phyloP scores from a whole-genome alignment of 768 basidiomycete genomes.

The Dioszegia aurantiaca region DNA sequence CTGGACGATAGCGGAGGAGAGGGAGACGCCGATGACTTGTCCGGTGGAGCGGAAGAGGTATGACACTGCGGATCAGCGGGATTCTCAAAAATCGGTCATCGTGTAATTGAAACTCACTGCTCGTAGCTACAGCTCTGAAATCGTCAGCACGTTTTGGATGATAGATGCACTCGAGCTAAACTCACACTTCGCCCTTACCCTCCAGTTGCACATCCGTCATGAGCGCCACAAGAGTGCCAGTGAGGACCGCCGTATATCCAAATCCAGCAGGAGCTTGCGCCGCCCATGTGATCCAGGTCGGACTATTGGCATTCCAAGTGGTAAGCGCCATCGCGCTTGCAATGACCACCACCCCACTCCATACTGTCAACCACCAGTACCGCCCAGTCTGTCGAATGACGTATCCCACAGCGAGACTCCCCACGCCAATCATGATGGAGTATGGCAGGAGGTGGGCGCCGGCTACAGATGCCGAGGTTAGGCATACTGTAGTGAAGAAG shows the following conservation, averaged over 20 bases:
- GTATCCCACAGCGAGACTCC: slow-evolving; percentile 86
- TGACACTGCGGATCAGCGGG: slow-evolving; percentile 61
- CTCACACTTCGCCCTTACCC: slow-evolving; percentile 43
- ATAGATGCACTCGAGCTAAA: neutral
- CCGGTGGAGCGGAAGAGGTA: slow-evolving; percentile 92
- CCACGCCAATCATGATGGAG: slow-evolving; percentile 74
- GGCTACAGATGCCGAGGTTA: slow-evolving; percentile 66
- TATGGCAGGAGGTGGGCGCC: slow-evolving; percentile 85
- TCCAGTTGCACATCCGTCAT: slow-evolving; percentile 42
- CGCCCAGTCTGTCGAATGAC: slow-evolving; percentile 66
- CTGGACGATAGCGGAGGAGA: slow-evolving; percentile 81
- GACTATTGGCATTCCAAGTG: slow-evolving; percentile 63
- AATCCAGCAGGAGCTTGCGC: slow-evolving; percentile 42
- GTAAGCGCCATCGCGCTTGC: slow-evolving; percentile 63
- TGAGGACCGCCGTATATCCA: slow-evolving; percentile 44
- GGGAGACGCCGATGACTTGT: slow-evolving; percentile 89
- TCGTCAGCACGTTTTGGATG: slow-evolving; percentile 12
- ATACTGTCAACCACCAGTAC: slow-evolving; percentile 59
- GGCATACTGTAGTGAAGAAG: slow-evolving; percentile 80
- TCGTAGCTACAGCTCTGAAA: slow-evolving; percentile 65
- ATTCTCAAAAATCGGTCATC: neutral
- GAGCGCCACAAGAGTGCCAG: slow-evolving; percentile 47
- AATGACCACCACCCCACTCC: slow-evolving; percentile 56
- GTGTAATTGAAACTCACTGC: slow-evolving; percentile 76
- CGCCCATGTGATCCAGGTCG: slow-evolving; percentile 44